A percentile compares a stretch with the other conserved stretches of the same genome.
These are phyloP conservation scores for Carex littledalei DNA, from an alignment of 176 grass and related monocot species.

Conservation along the genomic window DNA sequence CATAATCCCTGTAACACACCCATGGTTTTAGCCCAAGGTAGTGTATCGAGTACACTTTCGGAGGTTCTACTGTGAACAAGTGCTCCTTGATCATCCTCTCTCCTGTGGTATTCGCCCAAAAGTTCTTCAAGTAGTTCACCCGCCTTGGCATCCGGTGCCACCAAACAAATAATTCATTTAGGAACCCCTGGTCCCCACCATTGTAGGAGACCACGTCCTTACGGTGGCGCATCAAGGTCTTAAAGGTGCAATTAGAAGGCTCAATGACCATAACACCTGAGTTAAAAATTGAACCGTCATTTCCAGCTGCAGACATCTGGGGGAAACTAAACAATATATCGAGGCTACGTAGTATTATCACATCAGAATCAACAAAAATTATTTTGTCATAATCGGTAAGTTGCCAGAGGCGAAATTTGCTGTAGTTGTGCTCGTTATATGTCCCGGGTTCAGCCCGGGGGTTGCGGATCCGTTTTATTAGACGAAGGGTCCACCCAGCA, in stretches of 20 bases:
- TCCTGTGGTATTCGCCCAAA: slow-evolving; percentile 60
- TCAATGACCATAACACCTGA: slow-evolving; percentile 89
- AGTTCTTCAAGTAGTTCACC: slow-evolving; percentile 92
- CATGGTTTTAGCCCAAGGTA: slow-evolving; percentile 89
- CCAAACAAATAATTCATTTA: slow-evolving; percentile 98
- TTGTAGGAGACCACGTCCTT: slow-evolving; percentile 74
- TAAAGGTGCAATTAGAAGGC: slow-evolving; percentile 79
- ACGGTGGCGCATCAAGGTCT: slow-evolving; percentile 36
- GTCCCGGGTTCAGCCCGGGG: slow-evolving; percentile 52
- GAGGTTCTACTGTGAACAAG: slow-evolving; percentile 55
- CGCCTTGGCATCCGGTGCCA: slow-evolving; percentile 89
- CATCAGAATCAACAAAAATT: slow-evolving; percentile 91
- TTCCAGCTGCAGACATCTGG: slow-evolving; percentile 74
- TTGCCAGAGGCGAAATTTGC: slow-evolving; percentile 99
- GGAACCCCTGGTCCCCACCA: slow-evolving; percentile 92
- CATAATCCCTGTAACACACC: slow-evolving; percentile 85
- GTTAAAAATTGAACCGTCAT: slow-evolving; percentile 77
- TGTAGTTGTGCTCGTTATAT: slow-evolving; percentile 99
- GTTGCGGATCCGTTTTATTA: slow-evolving; percentile 77
- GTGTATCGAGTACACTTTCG: slow-evolving; percentile 69
- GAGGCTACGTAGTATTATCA: slow-evolving; percentile 73
- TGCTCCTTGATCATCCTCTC: slow-evolving; percentile 65
- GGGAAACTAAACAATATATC: slow-evolving; percentile 77
- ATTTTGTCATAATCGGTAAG: slow-evolving; percentile 68
- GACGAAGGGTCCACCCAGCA: slow-evolving; percentile 54